phyloP scores from a whole-genome alignment of 192 early-diverging fungal species.

The Podila epigama region DNA sequence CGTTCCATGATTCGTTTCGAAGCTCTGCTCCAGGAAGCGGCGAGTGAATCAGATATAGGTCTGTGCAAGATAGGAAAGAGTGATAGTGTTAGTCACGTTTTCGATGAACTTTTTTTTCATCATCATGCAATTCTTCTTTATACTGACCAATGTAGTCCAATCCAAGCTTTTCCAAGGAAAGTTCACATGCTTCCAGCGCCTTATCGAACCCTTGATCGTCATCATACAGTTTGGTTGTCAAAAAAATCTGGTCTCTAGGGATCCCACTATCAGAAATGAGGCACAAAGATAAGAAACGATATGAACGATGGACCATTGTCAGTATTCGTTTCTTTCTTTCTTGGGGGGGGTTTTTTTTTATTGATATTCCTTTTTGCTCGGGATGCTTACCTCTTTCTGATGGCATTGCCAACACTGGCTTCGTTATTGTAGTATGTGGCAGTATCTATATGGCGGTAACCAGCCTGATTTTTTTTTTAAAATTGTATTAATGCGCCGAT shows the following conservation, averaged over 20 bases:
- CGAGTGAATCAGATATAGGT: conserved; percentile 69
- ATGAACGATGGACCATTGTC: background rate
- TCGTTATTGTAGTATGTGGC: conserved; percentile 56
- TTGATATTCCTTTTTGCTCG: too few relatives aligned
- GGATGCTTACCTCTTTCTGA: conserved; percentile 55
- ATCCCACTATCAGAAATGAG: conserved; percentile 38
- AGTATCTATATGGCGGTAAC: conserved; percentile 65
- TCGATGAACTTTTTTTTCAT: background rate
- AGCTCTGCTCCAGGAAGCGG: conserved; percentile 57
- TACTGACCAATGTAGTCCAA: conserved; percentile 60
- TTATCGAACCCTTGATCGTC: conserved; percentile 58
- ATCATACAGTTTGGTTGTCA: conserved; percentile 70
- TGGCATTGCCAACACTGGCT: conserved; percentile 51
- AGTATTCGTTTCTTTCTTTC: background rate
- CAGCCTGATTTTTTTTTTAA: conserved; percentile 13
- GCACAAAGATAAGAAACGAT: background rate
- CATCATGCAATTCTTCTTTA: background rate
- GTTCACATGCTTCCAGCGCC: conserved; percentile 59
- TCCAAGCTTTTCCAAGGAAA: conserved; percentile 59
- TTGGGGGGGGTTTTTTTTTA: background rate
- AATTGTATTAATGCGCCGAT: background rate
- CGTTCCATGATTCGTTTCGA: conserved; percentile 58
- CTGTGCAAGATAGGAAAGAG: background rate
- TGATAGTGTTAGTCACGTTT: too few relatives aligned
- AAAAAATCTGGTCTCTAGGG: conserved; percentile 62